phyloP scores from a whole-genome alignment of 1,139 yeast genomes.

The Candida tetrigidarum region DNA sequence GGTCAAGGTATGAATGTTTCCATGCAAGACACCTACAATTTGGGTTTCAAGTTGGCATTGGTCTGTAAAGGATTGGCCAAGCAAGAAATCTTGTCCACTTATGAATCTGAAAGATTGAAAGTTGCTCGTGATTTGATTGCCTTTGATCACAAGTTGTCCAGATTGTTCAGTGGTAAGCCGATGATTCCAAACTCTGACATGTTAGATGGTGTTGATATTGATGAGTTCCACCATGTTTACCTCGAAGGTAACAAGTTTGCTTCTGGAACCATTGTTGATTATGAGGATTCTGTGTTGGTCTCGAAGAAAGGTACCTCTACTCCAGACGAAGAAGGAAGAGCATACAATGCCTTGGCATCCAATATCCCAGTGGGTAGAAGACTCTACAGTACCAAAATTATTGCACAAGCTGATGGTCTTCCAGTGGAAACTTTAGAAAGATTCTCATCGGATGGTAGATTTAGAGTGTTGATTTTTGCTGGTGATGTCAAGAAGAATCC shows the following conservation, averaged over 20 bases:
- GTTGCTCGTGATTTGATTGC: slow-evolving; percentile 35
- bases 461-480: slow-evolving; percentile 29
- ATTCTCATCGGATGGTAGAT: slow-evolving; percentile 26
- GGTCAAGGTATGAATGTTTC: slow-evolving; percentile 42
- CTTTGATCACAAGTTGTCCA: slow-evolving; percentile 34
- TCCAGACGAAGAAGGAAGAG: slow-evolving; percentile 12
- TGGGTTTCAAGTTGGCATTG: slow-evolving; percentile 38
- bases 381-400: slow-evolving; percentile 25
- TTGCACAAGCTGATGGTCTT: slow-evolving; percentile 29
- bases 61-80: slow-evolving; percentile 29
- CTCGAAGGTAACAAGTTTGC: slow-evolving; percentile 32
- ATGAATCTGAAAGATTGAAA: slow-evolving; percentile 31
- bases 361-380: slow-evolving; percentile 31
- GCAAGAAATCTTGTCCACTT: slow-evolving; percentile 27
- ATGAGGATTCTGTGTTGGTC: slow-evolving; percentile 22
- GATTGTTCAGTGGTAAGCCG: slow-evolving; percentile 33
- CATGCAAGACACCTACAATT: slow-evolving; percentile 31
- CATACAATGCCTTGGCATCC: slow-evolving; percentile 20
- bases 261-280: slow-evolving; percentile 34
- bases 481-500: slow-evolving; percentile 24
- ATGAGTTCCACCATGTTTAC: slow-evolving; percentile 30
- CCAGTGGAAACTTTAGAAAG: slow-evolving; percentile 28
- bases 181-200: slow-evolving; percentile 20
- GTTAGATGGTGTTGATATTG: slow-evolving; percentile 26
- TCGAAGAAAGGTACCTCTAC: slow-evolving; percentile 7